Evolutionary conservation across 257 asterid genomes (phyloP), one percentile per base, ranked within the genome.

Genomic region (Nicotiana noctiflora): DNA sequence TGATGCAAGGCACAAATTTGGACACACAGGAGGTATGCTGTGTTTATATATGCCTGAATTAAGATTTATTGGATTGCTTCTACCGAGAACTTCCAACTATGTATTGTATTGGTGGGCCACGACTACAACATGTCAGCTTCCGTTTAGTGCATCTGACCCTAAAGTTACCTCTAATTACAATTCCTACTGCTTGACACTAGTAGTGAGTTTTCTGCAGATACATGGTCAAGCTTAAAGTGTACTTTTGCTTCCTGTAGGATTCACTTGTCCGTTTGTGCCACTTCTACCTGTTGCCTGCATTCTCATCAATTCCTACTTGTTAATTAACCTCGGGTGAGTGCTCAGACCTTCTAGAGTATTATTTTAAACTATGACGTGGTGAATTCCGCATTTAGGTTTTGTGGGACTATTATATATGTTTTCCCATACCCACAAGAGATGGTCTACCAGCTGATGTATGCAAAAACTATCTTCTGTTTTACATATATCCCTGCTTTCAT

Each of bases 241-340:
- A 27, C 19, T 62, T 67, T 64, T 60, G 78, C 34, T 78, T 72
- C 83, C 72, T 83, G 44, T 92, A 95, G 98, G 98, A 78, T 95
- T 95, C 91, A 88, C 88, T 82, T 95, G 98, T 86, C 98, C 98
- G 4, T 93, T 89, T 67, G 94, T 95, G 84, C 98, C 98, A 5
- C 82, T 92, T 84, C 94, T 95, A n/a, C 98, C 98, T 1, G 90
- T 90, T 44, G 83, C 94, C 65, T 89, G 95, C 95, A 88, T 95
- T 85, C 90, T 95, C 88, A 93, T 95, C 92, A 95, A 95, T 52
- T 92, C 90, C 83, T 95, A 95, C 88, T 85, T 95, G 80, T 82
- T 93, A 84, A 88, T 93, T 56, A 95, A 93, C 81, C 97, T 95
- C 8, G 98, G 97, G 98, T 95, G 84, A 91, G 98, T 86, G 72